Evolutionary conservation across 1,284 basidiomycete genomes (phyloP).

Genomic region (Earliella scabrosa): DNA sequence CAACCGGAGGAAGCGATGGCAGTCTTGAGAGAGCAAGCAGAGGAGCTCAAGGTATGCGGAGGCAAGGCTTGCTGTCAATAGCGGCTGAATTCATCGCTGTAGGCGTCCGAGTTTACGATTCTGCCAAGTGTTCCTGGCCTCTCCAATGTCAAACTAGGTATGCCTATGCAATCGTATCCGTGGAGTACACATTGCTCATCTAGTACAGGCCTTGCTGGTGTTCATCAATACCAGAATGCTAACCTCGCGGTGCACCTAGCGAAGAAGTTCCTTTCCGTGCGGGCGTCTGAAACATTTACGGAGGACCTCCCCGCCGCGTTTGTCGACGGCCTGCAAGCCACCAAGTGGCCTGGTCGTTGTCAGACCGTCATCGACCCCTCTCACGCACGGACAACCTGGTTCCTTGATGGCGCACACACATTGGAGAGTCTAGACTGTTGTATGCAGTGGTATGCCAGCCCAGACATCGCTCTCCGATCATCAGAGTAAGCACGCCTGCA

Average conservation of each 20-base stretch:
- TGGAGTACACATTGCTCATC: neutral
- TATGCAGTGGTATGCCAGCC: slow-evolving; percentile 82
- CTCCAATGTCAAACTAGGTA: slow-evolving; percentile 67
- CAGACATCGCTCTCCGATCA: slow-evolving; percentile 49
- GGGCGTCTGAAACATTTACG: slow-evolving; percentile 33
- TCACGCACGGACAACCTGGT: slow-evolving; percentile 70
- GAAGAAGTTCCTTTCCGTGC: slow-evolving; percentile 66
- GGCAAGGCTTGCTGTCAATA: neutral
- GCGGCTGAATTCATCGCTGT: slow-evolving; percentile 1
- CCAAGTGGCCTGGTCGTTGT: slow-evolving; percentile 97
- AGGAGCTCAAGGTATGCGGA: slow-evolving; percentile 59
- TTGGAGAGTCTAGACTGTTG: slow-evolving; percentile 89
- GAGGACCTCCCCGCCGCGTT: slow-evolving; percentile 56
- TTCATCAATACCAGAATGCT: slow-evolving; percentile 91
- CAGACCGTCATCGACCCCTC: slow-evolving; percentile 77
- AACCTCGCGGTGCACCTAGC: slow-evolving; percentile 84
- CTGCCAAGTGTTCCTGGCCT: slow-evolving; percentile 54
- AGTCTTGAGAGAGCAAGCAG: slow-evolving; percentile 71
- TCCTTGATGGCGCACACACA: slow-evolving; percentile 96
- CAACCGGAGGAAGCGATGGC: slow-evolving; percentile 75
- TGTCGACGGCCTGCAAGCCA: slow-evolving; percentile 64
- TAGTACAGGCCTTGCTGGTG: slow-evolving; percentile 78
- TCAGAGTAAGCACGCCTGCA: no score
- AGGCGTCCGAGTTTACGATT: slow-evolving; percentile 61
- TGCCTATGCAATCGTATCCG: slow-evolving; percentile 13